phyloP scores from a whole-genome alignment of 257 asterid genomes.

The Linaria vulgaris region DNA sequence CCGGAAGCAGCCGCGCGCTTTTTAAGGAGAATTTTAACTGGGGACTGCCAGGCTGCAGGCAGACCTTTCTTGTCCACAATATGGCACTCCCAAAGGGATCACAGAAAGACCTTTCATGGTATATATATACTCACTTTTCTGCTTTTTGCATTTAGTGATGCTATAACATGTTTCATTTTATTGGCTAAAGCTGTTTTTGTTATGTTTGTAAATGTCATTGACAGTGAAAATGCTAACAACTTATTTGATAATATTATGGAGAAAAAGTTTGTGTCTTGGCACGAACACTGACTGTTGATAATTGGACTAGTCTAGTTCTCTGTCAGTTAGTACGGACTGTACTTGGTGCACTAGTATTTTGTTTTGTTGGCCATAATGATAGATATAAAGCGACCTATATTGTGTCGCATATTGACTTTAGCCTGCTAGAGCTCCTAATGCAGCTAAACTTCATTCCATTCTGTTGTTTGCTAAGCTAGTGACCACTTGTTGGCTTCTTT shows the following conservation, averaged over 20 bases:
- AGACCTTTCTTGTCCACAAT: slow-evolving; percentile 37
- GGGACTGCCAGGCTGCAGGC: slow-evolving; percentile 44
- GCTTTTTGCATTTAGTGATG: background rate
- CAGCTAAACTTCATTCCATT: background rate
- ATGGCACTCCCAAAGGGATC: slow-evolving; percentile 42
- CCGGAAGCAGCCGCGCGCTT: slow-evolving; percentile 51
- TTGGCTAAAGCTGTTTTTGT: background rate
- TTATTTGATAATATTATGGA: too few species aligned
- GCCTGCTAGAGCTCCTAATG: background rate
- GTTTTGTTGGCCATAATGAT: too few species aligned
- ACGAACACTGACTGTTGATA: too few species aligned
- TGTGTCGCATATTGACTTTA: too few species aligned
- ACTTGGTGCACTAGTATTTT: too few species aligned
- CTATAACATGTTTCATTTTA: background rate
- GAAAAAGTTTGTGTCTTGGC: too few species aligned
- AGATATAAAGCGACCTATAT: too few species aligned
- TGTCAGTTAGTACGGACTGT: too few species aligned
- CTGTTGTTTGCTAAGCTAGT: background rate
- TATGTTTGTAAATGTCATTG: too few species aligned
- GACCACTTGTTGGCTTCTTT: background rate
- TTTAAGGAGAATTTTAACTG: slow-evolving; percentile 40
- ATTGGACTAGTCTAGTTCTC: too few species aligned
- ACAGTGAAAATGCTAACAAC: too few species aligned
- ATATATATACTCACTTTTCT: slow-evolving; percentile 20
- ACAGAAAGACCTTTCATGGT: slow-evolving; percentile 66